Evolutionary conservation across 2,329 filamentous ascomycete species (phyloP).

Genomic region (Penicillium palitans): DNA sequence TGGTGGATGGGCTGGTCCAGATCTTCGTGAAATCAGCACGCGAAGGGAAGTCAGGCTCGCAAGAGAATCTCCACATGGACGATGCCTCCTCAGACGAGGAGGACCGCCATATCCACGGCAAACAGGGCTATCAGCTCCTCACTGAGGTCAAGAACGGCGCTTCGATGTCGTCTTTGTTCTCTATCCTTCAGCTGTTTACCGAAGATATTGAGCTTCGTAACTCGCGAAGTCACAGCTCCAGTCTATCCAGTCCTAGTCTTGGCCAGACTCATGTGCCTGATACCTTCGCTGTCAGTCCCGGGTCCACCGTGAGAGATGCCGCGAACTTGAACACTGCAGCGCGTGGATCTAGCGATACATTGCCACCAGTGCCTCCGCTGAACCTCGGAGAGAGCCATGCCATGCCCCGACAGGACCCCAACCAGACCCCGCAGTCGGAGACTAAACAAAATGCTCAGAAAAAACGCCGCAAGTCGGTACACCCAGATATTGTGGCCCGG

Average conservation of each 20-base stretch:
- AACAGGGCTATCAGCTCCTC: slow-evolving; percentile 88
- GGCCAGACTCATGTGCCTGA: slow-evolving; percentile 36
- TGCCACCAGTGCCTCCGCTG: slow-evolving; percentile 71
- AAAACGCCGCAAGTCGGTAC: slow-evolving; percentile 67
- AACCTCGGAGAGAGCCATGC: slow-evolving; percentile 59
- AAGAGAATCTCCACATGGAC: slow-evolving; percentile 43
- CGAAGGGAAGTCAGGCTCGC: slow-evolving; percentile 37
- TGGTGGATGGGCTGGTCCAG: slow-evolving; percentile 93
- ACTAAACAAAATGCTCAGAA: slow-evolving; percentile 26
- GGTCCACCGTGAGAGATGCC: slow-evolving; percentile 23
- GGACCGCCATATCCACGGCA: slow-evolving; percentile 59
- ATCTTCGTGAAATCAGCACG: slow-evolving; percentile 94
- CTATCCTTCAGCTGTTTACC: slow-evolving; percentile 93
- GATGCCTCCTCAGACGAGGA: slow-evolving; percentile 66
- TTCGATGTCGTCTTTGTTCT: slow-evolving; percentile 97
- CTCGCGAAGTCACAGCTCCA: slow-evolving; percentile 55
- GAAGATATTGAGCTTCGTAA: slow-evolving; percentile 83
- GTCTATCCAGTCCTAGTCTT: slow-evolving; percentile 36
- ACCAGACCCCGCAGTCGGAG: slow-evolving; percentile 30
- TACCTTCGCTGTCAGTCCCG: slow-evolving; percentile 42
- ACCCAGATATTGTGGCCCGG: slow-evolving; percentile 95
- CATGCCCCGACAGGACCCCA: slow-evolving; percentile 31
- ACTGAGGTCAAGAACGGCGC: slow-evolving; percentile 98
- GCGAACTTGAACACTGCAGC: slow-evolving; percentile 21
- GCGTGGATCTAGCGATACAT: slow-evolving; percentile 32